Base-by-base conservation (phyloP, 192 early-diverging fungal genomes). In the Coemansia sp. region DNA sequence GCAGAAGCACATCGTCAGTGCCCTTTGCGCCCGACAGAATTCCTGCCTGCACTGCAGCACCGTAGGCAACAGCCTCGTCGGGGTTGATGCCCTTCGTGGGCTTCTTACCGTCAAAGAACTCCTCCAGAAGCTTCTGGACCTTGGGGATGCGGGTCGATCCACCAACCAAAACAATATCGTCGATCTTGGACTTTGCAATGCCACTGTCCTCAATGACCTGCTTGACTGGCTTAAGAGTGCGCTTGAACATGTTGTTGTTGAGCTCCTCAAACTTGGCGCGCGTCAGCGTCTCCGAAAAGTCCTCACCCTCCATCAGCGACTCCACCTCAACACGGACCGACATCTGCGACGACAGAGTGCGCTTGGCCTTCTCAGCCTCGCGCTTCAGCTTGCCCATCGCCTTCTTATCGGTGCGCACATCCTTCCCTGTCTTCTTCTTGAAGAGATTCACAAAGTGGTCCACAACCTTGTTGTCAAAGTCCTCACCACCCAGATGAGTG, bases 71-170 rank as follows among this genome's bases (percentile, higher is more conserved):
- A 72, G 95, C 96, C 86, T 98, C 96, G 85, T 98, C 96, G 71
- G 95, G 95, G 88, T 98, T 98, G 77, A 98, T 96, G 71, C 92
- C 92, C 90, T 97, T 97, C 83, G 85, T 87, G 44, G 94, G 91
- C 89, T 97, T 95, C 89, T 96, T 97, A 75, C 95, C 94, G 77
- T 94, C 92, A 75, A 98, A 98, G 87, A 87, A 97, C 59, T 94
- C 91, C 78, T 96, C 93, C 43, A 98, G 85, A 59, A 98, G 86
- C 77, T 94, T 86, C 64, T 93, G 89, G 59, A 98, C 93, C 89
- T 96, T 96, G 85, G 96, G 96, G 72, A 98, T 98, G 88, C 96
- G 96, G 47, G 96, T 96, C 68, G 96, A 98, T 65, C 96, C 96
- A 83, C 96, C 96, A 56, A 98, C 96, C 53, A 98, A 88, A 26